Evolutionary conservation across 257 asterid genomes (phyloP).

Genomic region (Rehmannia glutinosa): DNA sequence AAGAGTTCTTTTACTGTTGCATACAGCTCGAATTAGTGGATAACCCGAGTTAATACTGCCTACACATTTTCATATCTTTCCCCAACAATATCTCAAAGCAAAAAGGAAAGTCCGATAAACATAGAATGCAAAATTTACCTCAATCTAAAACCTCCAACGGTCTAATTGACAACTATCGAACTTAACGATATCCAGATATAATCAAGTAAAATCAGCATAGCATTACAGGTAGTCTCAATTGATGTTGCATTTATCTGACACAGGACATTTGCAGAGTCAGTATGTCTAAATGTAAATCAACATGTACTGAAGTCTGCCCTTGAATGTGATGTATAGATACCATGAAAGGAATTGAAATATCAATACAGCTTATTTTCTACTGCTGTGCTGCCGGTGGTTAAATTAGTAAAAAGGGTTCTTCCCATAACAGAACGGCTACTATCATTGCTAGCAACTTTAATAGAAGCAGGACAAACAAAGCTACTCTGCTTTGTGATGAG

Average conservation of each 20-base stretch:
- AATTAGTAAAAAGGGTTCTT: no score
- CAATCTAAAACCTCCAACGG: background rate
- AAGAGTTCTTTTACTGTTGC: no score
- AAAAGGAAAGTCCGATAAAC: background rate
- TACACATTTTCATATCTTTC: background rate
- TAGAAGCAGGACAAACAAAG: no score
- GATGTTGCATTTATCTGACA: no score
- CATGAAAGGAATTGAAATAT: background rate
- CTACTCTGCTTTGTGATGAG: no score
- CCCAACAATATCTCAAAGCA: background rate
- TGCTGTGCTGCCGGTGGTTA: no score
- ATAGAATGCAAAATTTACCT: background rate
- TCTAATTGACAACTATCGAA: background rate
- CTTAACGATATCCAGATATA: background rate
- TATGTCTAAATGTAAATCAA: background rate
- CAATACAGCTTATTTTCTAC: no score
- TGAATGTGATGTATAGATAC: background rate
- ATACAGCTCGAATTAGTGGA: no score
- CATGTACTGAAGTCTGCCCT: background rate
- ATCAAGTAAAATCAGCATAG: background rate
- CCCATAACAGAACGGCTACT: no score
- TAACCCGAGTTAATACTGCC: no score
- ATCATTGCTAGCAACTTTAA: no score
- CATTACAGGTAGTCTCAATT: background rate
- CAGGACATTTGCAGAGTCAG: no score